Percentiles rank a stretch among this genome's conserved stretches.
Evolutionary conservation across 2,329 filamentous ascomycete species (phyloP).

Genomic region (Botrytis tulipae): DNA sequence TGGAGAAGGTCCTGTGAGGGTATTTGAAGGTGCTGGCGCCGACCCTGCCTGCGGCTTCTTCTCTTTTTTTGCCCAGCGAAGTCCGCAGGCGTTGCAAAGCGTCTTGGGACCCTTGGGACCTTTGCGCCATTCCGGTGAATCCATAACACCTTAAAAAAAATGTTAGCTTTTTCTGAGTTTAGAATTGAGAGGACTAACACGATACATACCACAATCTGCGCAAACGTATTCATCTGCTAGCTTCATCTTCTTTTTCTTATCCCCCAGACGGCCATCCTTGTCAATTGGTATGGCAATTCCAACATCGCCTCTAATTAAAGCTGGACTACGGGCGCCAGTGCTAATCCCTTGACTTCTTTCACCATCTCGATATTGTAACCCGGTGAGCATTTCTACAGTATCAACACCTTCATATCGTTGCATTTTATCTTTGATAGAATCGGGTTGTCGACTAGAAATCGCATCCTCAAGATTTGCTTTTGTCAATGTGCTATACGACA

Average conservation of each 20-base stretch:
- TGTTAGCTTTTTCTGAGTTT: constrained; percentile 12
- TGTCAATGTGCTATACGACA: constrained; percentile 68
- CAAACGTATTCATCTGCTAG: constrained; percentile 87
- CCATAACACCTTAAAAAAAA: constrained; percentile 63
- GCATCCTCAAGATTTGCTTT: constrained; percentile 77
- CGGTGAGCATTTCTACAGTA: constrained; percentile 90
- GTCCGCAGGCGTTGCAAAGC: constrained; percentile 89
- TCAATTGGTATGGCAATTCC: constrained; percentile 83
- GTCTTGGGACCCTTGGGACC: constrained; percentile 92
- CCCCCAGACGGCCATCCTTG: constrained; percentile 66
- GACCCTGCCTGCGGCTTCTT: constrained; percentile 56
- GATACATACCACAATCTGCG: constrained; percentile 75
- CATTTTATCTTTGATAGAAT: constrained; percentile 83
- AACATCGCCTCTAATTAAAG: constrained; percentile 78
- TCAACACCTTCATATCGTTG: constrained; percentile 78
- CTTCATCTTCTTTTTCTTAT: constrained; percentile 87
- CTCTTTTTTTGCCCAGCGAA: constrained; percentile 75
- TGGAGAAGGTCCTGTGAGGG: neutral
- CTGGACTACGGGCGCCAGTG: constrained; percentile 78
- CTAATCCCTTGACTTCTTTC: constrained; percentile 86
- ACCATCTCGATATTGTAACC: constrained; percentile 81
- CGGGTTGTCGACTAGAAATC: constrained; percentile 61
- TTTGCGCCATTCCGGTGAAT: constrained; percentile 95
- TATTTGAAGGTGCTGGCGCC: neutral
- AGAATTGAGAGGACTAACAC: no score